Base-by-base conservation (phyloP, 345 rosid genomes). In the Mercurialis annua region DNA sequence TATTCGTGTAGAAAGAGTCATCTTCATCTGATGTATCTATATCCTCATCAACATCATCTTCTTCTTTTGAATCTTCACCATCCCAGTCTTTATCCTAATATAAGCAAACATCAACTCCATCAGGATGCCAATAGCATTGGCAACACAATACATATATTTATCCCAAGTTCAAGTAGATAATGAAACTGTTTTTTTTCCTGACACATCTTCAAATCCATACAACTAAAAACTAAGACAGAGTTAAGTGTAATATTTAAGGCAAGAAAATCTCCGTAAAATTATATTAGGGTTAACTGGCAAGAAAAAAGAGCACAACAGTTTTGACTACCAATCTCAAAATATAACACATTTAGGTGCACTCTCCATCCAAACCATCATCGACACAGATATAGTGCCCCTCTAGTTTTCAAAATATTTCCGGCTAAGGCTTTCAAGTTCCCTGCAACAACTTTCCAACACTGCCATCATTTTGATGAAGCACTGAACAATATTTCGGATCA, bases 61-160 rank as follows among this genome's bases (percentile, higher is more conserved):
- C 92, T 74, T 85, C 94, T 44, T 86, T 96, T 60, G 90, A 90
- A 72, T 78, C 84, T 76, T 79, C 92, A 77, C 64, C 90, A 62
- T 79, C 92, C 97, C 97, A 87, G 50, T 83, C 86, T 77, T 90
- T 82, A 68, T 72, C 96, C 93, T 85, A 73, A 66, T 60, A 59
- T 72, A 29, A 18, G 5, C 2, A 33, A 50, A 57, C 29, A 55
- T 56, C 10, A 27, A 40, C 36, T 27, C 21, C 21, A 23, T 59
- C 34, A 59, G 59, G 14, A 29, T 23, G 16, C 26, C 40, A n/a
- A 40, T 49, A 69, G 20, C 15, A 40, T 27, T 23, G 11, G 6
- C 7, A 18, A 14, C 23, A 20, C 14, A 34, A 21, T 47, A 21
- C 10, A 17, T 47, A 8, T 16, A 50, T 1, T 15, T 49, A 17